phyloP scores from a whole-genome alignment of 2,329 filamentous ascomycete species.

The Akanthomyces uredinophilus region DNA sequence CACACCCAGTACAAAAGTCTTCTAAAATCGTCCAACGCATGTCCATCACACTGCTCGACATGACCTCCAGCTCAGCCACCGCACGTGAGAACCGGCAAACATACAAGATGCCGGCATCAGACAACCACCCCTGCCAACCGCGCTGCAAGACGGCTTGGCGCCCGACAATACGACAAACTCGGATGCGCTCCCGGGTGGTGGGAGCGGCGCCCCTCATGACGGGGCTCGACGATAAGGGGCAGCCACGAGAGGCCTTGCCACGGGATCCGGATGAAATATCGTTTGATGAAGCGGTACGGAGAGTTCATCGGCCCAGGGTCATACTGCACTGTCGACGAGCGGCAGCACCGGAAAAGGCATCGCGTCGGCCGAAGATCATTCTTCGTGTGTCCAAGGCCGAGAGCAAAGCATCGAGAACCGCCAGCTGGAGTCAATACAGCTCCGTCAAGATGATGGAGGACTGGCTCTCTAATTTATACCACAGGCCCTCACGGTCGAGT shows the following conservation, averaged over 20 bases:
- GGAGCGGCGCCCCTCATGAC: constrained; percentile 22
- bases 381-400: background rate
- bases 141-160: background rate
- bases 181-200: constrained; percentile 19
- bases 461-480: background rate
- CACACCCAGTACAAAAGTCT: background rate
- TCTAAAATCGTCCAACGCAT: background rate
- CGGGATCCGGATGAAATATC: constrained; percentile 17
- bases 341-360: too few species aligned
- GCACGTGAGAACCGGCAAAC: background rate
- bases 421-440: background rate
- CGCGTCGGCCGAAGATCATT: background rate
- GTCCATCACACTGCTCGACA: background rate
- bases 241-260: constrained; percentile 12
- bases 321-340: background rate
- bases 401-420: background rate
- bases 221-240: constrained; percentile 18
- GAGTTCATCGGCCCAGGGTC: background rate
- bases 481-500: background rate
- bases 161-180: background rate
- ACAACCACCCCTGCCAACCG: too few species aligned
- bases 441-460: background rate
- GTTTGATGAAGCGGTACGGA: constrained; percentile 17
- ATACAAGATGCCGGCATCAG: background rate
- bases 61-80: background rate